Conservation (phyloP, 805 yeast genomes). For the Starmerella scarabaei region DNA sequence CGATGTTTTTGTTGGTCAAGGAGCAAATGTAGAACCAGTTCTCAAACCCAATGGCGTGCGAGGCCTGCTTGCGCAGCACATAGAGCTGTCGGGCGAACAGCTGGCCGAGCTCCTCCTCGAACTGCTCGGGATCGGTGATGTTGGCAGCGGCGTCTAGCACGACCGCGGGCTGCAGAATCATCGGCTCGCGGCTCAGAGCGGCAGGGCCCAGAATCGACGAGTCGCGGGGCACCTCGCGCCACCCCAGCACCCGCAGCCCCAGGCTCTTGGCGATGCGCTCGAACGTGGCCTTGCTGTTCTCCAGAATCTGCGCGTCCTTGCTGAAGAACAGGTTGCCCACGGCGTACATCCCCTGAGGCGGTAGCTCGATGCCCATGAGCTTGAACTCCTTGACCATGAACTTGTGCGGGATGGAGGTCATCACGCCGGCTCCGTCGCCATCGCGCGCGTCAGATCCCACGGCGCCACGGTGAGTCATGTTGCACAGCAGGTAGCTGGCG, state of each 20-base stretch:
- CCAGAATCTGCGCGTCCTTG: conserved; percentile 58
- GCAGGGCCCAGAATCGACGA: conserved; percentile 92
- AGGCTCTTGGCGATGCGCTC: conserved; percentile 65
- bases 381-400: conserved; percentile 78
- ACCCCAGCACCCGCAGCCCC: conserved; percentile 74
- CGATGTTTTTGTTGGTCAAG: conserved; percentile 73
- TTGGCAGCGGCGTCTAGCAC: conserved; percentile 42
- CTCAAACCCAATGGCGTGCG: conserved; percentile 83
- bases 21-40: conserved; percentile 98
- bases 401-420: conserved; percentile 82
- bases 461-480: conserved; percentile 98
- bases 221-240: conserved; percentile 93
- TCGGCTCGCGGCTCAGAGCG: conserved; percentile 84
- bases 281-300: conserved; percentile 60
- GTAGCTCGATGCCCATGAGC: conserved; percentile 53
- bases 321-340: conserved; percentile 91
- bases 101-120: conserved; percentile 45
- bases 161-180: conserved; percentile 83
- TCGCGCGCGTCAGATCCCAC: conserved; percentile 90
- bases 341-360: conserved; percentile 77
- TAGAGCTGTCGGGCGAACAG: conserved; percentile 72
- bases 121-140: conserved; percentile 29
- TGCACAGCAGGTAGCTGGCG: conserved; percentile 71
- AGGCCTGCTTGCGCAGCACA: conserved; percentile 75
- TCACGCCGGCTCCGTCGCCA: conserved; percentile 98